Percentiles rank a stretch among this genome's conserved stretches.
These are phyloP conservation scores for Thelonectria rubi DNA, from an alignment of 2,329 filamentous ascomycete species.

Conservation along the genomic window DNA sequence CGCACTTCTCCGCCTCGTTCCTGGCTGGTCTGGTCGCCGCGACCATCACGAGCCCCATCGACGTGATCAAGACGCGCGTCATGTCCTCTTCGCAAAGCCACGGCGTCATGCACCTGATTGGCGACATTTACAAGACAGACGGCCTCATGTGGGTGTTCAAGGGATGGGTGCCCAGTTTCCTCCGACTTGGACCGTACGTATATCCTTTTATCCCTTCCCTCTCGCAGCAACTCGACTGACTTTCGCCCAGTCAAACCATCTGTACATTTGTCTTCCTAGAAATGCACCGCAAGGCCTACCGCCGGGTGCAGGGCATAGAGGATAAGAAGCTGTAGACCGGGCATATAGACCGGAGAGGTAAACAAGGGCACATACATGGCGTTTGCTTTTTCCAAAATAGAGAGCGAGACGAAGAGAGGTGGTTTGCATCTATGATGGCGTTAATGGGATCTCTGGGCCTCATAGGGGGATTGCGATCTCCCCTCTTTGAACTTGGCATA, in stretches of 20 bases:
- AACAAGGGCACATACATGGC: constrained; percentile 31
- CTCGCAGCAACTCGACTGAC: constrained; percentile 22
- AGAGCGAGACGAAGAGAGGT: background rate
- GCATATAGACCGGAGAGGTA: constrained; percentile 31
- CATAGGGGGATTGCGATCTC: constrained; percentile 6
- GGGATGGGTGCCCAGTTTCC: constrained; percentile 84
- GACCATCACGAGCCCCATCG: constrained; percentile 84
- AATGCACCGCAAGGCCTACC: constrained; percentile 83
- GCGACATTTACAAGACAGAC: constrained; percentile 74
- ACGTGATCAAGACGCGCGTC: constrained; percentile 88
- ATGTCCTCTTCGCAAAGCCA: constrained; percentile 72
- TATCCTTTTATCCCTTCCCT: background rate
- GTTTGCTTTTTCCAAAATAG: constrained; percentile 35
- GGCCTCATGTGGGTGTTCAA: constrained; percentile 87
- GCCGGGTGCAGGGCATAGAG: constrained; percentile 57
- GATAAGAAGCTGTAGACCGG: constrained; percentile 39
- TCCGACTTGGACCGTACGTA: constrained; percentile 70
- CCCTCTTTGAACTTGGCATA: constrained; percentile 10
- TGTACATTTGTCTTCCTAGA: constrained; percentile 88
- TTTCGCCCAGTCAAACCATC: constrained; percentile 73
- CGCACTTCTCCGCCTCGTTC: constrained; percentile 81
- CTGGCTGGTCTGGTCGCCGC: constrained; percentile 85
- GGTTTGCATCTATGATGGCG: constrained; percentile 38
- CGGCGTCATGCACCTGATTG: constrained; percentile 67
- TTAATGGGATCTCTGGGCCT: constrained; percentile 26